phyloP scores from a whole-genome alignment of 2,329 filamentous ascomycete species.

The Thielaviopsis cerberus region DNA sequence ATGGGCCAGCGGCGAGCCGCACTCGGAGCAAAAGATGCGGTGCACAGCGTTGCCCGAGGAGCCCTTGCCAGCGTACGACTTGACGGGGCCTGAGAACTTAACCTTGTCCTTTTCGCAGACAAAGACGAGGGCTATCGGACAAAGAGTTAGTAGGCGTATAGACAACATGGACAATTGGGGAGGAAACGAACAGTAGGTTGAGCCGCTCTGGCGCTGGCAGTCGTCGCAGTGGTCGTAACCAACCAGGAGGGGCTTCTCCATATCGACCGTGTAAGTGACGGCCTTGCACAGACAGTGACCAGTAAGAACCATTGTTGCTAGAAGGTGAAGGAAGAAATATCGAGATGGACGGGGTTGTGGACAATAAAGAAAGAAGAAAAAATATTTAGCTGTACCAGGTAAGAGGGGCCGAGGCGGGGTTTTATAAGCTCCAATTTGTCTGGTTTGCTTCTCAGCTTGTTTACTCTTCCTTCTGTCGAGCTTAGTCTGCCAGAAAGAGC shows the following conservation, averaged over 20 bases:
- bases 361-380: background rate
- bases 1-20: slow-evolving; percentile 51
- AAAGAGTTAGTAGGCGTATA: background rate
- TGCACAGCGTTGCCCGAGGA: slow-evolving; percentile 44
- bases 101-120: slow-evolving; percentile 50
- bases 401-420: slow-evolving; percentile 2
- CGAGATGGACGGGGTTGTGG: background rate
- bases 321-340: background rate
- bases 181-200: slow-evolving; percentile 41
- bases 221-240: slow-evolving; percentile 57
- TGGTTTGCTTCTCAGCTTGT: background rate
- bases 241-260: slow-evolving; percentile 32
- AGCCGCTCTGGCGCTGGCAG: slow-evolving; percentile 52
- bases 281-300: slow-evolving; percentile 56
- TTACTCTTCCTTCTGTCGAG: background rate
- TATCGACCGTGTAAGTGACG: slow-evolving; percentile 46
- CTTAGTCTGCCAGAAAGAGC: background rate
- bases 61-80: slow-evolving; percentile 43
- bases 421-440: slow-evolving; percentile 8
- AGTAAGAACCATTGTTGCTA: slow-evolving; percentile 37
- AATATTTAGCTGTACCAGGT: background rate
- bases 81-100: slow-evolving; percentile 42
- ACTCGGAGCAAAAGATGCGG: slow-evolving; percentile 51
- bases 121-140: slow-evolving; percentile 40
- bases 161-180: background rate